Percentiles rank a stretch among this genome's conserved stretches.
phyloP scores from a whole-genome alignment of 805 yeast genomes.

The Lipomyces chichibuensis region DNA sequence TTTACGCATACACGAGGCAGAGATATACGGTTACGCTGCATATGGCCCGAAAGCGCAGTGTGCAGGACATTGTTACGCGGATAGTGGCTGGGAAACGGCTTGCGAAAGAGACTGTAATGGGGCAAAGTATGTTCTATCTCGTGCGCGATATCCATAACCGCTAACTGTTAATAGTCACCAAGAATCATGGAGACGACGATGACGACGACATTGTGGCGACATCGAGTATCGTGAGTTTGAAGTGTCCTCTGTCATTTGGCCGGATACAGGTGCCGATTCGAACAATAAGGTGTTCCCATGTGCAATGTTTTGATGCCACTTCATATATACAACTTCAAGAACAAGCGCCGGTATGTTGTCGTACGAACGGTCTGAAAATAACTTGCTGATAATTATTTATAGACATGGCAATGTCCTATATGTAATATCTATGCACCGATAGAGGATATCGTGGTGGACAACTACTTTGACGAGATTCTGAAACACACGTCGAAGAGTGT shows the following conservation, averaged over 20 bases:
- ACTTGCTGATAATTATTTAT: not conserved
- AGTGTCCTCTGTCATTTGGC: conserved; percentile 76
- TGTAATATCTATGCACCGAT: conserved; percentile 61
- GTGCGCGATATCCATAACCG: not conserved
- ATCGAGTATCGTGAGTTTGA: conserved; percentile 65
- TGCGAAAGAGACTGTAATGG: conserved; percentile 53
- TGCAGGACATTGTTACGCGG: conserved; percentile 49
- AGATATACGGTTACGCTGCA: conserved; percentile 59
- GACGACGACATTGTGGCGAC: conserved; percentile 76
- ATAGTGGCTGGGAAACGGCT: conserved; percentile 58
- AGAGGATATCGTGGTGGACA: conserved; percentile 70
- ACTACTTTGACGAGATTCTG: conserved; percentile 61
- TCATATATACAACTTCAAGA: conserved; percentile 74
- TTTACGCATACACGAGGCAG: conserved; percentile 60
- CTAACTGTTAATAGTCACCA: conserved; percentile 19
- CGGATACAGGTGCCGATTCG: conserved; percentile 74
- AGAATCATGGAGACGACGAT: conserved; percentile 59
- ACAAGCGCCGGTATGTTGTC: conserved; percentile 56
- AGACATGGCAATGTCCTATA: conserved; percentile 83
- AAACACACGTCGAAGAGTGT: conserved; percentile 55
- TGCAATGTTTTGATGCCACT: conserved; percentile 85
- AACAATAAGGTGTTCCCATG: conserved; percentile 71
- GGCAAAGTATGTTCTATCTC: conserved; percentile 46
- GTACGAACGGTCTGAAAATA: not conserved
- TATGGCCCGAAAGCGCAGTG: conserved; percentile 55